These are phyloP conservation scores for Pseudohalonectria lignicola DNA, from an alignment of 2,329 filamentous ascomycete genomes.

Conservation along the genomic window DNA sequence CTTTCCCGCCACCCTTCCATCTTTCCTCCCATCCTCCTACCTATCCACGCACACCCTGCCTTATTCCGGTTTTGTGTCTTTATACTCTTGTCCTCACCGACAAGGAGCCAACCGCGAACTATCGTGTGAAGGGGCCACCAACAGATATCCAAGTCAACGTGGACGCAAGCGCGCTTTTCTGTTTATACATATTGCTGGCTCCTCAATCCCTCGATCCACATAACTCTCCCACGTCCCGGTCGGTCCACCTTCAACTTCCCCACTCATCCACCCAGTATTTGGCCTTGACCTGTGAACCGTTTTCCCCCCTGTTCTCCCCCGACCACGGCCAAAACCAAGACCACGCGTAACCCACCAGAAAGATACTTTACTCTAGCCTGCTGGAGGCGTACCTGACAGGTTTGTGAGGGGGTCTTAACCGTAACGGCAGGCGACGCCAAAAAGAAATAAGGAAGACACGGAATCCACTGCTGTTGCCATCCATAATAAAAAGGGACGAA, in stretches of 20 bases:
- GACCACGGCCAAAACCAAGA: neutral
- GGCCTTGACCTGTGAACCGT: neutral
- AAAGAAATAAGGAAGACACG: too few relatives aligned
- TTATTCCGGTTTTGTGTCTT: too few relatives aligned
- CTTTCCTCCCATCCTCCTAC: constrained; percentile 3
- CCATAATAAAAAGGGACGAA: constrained; percentile 1
- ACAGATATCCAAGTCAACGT: neutral
- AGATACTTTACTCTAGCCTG: neutral
- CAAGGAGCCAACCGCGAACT: too few relatives aligned
- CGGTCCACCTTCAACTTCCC: constrained; percentile 3
- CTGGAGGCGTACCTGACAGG: neutral
- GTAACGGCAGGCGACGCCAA: too few relatives aligned
- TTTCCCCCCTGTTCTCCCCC: neutral
- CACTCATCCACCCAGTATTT: constrained; percentile 3
- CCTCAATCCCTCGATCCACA: constrained; percentile 3
- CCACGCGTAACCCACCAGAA: neutral
- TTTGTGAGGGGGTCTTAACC: too few relatives aligned
- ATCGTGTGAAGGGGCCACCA: too few relatives aligned
- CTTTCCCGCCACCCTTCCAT: constrained; percentile 7
- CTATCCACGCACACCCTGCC: neutral
- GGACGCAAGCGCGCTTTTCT: constrained; percentile 1
- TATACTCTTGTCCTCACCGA: too few relatives aligned
- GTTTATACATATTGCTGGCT: constrained; percentile 2
- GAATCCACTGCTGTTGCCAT: neutral
- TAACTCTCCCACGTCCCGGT: constrained; percentile 4